Conservation (phyloP, 2,329 filamentous ascomycete species). For the Nemania abortiva region DNA sequence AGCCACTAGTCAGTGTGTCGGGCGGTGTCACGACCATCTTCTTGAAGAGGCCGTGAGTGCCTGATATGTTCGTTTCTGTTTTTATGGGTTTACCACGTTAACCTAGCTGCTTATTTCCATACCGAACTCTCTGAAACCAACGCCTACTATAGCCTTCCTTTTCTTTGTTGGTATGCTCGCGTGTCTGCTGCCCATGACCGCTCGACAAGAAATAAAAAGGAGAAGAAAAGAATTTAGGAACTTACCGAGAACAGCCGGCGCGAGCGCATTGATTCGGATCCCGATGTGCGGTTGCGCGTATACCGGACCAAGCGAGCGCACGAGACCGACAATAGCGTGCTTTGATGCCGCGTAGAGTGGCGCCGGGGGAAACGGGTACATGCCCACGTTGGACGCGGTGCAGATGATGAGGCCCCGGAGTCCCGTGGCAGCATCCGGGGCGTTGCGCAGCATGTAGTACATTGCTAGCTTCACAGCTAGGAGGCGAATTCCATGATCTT, state of each 20-base stretch:
- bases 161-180: too few relatives aligned
- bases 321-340: constrained; percentile 61
- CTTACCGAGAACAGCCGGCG: constrained; percentile 62
- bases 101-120: not conserved
- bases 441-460: constrained; percentile 64
- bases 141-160: too few relatives aligned
- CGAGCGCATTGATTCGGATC: constrained; percentile 65
- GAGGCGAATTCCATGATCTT: not conserved
- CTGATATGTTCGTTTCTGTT: constrained; percentile 61
- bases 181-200: too few relatives aligned
- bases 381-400: constrained; percentile 65
- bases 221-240: not conserved
- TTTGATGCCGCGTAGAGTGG: constrained; percentile 64
- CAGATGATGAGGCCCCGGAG: constrained; percentile 63
- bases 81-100: not conserved
- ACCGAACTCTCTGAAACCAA: not conserved
- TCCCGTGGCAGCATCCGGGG: constrained; percentile 41
- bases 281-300: constrained; percentile 52
- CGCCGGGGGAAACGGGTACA: constrained; percentile 64
- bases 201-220: not conserved
- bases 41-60: constrained; percentile 58
- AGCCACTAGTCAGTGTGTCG: constrained; percentile 59
- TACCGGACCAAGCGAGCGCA: constrained; percentile 59
- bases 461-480: constrained; percentile 63
- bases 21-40: constrained; percentile 65